Conservation (phyloP, 495 filamentous ascomycete genomes). For the Collariella sp. region DNA sequence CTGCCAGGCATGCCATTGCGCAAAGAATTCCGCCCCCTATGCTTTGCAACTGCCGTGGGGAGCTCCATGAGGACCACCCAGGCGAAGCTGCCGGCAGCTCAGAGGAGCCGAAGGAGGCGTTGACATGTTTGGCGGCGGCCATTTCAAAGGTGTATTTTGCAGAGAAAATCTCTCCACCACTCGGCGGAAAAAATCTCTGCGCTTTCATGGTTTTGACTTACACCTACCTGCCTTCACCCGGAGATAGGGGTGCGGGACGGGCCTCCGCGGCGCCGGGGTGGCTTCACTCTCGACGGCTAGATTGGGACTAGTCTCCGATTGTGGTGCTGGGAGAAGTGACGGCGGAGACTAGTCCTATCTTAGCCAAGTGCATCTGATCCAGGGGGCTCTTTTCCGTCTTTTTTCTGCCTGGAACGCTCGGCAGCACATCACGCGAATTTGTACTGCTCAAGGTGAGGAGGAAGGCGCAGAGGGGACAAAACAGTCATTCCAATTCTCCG, state of each 20-base stretch:
- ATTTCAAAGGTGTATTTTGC: not conserved
- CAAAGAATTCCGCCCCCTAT: not conserved
- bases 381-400: too few relatives aligned
- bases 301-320: constrained; percentile 16
- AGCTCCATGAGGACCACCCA: not conserved
- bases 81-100: not conserved
- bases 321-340: not conserved
- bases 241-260: not conserved
- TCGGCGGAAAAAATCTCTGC: not conserved
- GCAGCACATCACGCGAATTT: too few relatives aligned
- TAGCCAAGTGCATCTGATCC: not conserved
- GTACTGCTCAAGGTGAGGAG: too few relatives aligned
- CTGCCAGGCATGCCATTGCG: constrained; percentile 9
- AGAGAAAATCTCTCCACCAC: not conserved
- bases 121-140: not conserved
- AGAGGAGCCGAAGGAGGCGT: not conserved
- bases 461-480: too few relatives aligned
- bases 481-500: too few relatives aligned
- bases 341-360: constrained; percentile 18
- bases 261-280: not conserved
- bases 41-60: not conserved
- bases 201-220: not conserved
- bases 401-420: too few relatives aligned
- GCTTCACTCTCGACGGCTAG: not conserved
- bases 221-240: not conserved